Conservation (phyloP, 2,329 filamentous ascomycete species). For the Colletotrichum lindemuthianum region DNA sequence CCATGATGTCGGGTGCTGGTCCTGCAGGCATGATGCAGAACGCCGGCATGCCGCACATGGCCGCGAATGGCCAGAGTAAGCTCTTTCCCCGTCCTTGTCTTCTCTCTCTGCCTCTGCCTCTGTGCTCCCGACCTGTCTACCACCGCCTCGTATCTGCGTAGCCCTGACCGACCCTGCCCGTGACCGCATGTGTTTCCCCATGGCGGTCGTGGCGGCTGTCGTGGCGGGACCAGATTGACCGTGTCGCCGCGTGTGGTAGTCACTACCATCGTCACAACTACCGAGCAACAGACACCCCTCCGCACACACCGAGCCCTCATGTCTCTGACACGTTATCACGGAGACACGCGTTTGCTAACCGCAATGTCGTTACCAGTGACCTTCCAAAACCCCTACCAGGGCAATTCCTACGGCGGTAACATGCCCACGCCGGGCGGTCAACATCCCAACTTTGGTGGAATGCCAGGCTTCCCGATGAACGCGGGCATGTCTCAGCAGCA, state of each 20-base stretch:
- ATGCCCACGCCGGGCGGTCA: conserved; percentile 61
- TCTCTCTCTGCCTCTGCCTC: conserved; percentile 33
- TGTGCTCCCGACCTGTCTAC: conserved; percentile 11
- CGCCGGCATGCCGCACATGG: conserved; percentile 68
- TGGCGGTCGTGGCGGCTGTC: conserved; percentile 1
- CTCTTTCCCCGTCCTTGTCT: conserved; percentile 43
- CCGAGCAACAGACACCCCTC: background rate
- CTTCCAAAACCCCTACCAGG: conserved; percentile 68
- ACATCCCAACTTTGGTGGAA: conserved; percentile 60
- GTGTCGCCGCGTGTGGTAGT: conserved; percentile 4
- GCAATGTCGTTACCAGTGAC: conserved; percentile 55
- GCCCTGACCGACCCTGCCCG: conserved; percentile 17
- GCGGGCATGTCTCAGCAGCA: conserved; percentile 57
- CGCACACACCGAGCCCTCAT: conserved; percentile 6
- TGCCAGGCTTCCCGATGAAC: conserved; percentile 66
- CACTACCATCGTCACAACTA: background rate
- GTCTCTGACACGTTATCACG: conserved; percentile 34
- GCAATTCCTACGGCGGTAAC: conserved; percentile 65
- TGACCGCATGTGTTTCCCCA: conserved; percentile 12
- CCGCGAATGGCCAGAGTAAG: conserved; percentile 69
- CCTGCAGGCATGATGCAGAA: conserved; percentile 73
- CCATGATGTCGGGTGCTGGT: conserved; percentile 64
- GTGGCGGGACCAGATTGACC: background rate
- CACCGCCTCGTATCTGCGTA: conserved; percentile 20
- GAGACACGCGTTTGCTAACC: conserved; percentile 43